These are phyloP conservation scores for Aspergillus eucalypticola DNA, from an alignment of 2,329 filamentous ascomycete species.

Conservation along the genomic window DNA sequence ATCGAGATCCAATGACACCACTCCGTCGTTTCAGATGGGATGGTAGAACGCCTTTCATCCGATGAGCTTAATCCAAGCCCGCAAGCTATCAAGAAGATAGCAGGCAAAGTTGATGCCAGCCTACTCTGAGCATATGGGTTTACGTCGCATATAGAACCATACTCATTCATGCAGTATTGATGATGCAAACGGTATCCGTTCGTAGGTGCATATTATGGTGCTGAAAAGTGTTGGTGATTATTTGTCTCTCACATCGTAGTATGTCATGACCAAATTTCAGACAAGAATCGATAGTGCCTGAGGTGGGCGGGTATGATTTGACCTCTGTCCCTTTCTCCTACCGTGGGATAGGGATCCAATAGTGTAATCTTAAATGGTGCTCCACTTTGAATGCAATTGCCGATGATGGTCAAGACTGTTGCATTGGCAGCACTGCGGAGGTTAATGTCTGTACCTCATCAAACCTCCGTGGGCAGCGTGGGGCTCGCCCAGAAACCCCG, in stretches of 20 bases:
- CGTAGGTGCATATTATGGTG: background rate
- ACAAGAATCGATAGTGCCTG: background rate
- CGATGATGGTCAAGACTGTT: background rate
- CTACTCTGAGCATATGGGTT: background rate
- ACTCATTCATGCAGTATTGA: background rate
- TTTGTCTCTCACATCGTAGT: background rate
- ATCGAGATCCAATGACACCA: background rate
- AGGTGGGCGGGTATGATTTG: background rate
- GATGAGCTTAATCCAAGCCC: background rate
- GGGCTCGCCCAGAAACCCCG: background rate
- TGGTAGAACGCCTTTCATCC: background rate
- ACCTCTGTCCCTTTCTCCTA: background rate
- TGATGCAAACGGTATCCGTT: background rate
- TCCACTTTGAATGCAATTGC: background rate
- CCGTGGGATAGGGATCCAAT: background rate
- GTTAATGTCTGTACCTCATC: background rate
- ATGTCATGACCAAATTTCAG: background rate
- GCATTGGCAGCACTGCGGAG: background rate
- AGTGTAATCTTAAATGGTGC: background rate
- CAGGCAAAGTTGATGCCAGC: background rate
- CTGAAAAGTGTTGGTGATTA: background rate
- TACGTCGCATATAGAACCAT: background rate
- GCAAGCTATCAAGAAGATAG: background rate
- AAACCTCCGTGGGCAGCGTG: background rate
- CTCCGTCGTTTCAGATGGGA: background rate